Percentiles rank a stretch among this genome's conserved stretches.
phyloP scores from a whole-genome alignment of 2,329 filamentous ascomycete species.

The Aureobasidium sp. region DNA sequence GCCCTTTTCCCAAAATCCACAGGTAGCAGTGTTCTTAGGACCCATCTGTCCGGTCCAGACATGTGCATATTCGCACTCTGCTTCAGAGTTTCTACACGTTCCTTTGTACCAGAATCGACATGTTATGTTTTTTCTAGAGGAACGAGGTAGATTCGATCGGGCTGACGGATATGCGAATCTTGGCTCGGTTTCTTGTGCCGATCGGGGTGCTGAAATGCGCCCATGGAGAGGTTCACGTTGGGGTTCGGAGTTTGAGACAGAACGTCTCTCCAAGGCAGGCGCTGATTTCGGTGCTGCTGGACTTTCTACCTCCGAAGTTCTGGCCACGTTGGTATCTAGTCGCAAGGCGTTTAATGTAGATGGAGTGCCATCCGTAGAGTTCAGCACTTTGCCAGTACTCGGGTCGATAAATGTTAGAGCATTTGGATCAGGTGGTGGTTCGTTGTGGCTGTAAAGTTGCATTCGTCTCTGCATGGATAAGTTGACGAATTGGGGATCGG shows the following conservation, averaged over 20 bases:
- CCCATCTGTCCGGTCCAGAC: background rate
- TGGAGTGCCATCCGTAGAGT: background rate
- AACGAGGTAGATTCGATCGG: background rate
- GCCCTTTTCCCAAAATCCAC: background rate
- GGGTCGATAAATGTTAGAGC: slow-evolving; percentile 22
- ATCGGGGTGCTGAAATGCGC: background rate
- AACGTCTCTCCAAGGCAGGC: background rate
- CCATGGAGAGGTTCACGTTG: background rate
- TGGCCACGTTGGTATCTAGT: background rate
- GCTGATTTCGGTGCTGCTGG: background rate
- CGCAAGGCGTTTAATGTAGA: background rate
- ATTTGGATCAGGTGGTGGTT: slow-evolving; percentile 22
- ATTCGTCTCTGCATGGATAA: slow-evolving; percentile 18
- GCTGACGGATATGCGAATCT: background rate
- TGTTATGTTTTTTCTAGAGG: slow-evolving; percentile 12
- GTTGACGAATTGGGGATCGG: slow-evolving; percentile 17
- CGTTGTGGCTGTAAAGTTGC: slow-evolving; percentile 20
- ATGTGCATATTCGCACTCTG: slow-evolving; percentile 17
- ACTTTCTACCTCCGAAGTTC: background rate
- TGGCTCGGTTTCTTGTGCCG: background rate
- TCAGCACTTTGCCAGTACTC: slow-evolving; percentile 20
- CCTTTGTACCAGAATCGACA: slow-evolving; percentile 18
- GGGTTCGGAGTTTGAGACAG: background rate
- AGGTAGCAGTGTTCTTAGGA: background rate
- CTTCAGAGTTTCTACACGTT: slow-evolving; percentile 13